Conservation (phyloP, 2,329 filamentous ascomycete species). For the Apiospora rasikravindrae region DNA sequence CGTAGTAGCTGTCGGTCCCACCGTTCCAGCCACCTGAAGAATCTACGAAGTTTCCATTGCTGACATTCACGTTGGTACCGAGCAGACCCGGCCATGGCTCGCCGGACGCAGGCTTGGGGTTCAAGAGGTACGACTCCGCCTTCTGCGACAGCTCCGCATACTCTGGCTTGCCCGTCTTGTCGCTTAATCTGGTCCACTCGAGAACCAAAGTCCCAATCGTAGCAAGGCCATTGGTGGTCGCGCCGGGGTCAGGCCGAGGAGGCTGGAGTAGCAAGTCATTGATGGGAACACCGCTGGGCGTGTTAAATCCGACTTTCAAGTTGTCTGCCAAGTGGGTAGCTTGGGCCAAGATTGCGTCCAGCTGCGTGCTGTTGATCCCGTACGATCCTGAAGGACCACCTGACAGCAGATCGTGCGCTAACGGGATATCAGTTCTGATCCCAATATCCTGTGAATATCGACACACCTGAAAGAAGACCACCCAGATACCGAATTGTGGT, state of each 20-base stretch:
- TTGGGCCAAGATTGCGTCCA: slow-evolving; percentile 67
- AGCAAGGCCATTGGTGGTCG: slow-evolving; percentile 71
- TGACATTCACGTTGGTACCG: slow-evolving; percentile 69
- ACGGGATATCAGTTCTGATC: slow-evolving; percentile 8
- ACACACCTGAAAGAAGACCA: slow-evolving; percentile 73
- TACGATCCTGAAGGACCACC: slow-evolving; percentile 63
- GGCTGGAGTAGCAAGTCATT: slow-evolving; percentile 69
- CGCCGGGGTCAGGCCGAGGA: slow-evolving; percentile 47
- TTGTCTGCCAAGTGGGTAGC: slow-evolving; percentile 72
- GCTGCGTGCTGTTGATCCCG: slow-evolving; percentile 47
- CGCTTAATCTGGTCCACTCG: slow-evolving; percentile 83
- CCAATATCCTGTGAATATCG: neutral
- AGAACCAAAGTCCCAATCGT: slow-evolving; percentile 79
- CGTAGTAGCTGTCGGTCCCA: slow-evolving; percentile 81
- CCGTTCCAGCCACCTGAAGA: slow-evolving; percentile 76
- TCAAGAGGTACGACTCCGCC: slow-evolving; percentile 72
- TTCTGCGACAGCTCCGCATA: slow-evolving; percentile 72
- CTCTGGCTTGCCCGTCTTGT: slow-evolving; percentile 69
- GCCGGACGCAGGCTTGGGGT: slow-evolving; percentile 62
- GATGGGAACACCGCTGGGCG: slow-evolving; percentile 74
- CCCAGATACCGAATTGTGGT: slow-evolving; percentile 89
- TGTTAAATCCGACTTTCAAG: slow-evolving; percentile 79
- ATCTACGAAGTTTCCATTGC: slow-evolving; percentile 70
- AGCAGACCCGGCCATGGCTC: slow-evolving; percentile 81
- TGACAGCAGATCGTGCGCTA: slow-evolving; percentile 74